Conservation (phyloP, 1,139 yeast species). For the Kodamaea alishanica region DNA sequence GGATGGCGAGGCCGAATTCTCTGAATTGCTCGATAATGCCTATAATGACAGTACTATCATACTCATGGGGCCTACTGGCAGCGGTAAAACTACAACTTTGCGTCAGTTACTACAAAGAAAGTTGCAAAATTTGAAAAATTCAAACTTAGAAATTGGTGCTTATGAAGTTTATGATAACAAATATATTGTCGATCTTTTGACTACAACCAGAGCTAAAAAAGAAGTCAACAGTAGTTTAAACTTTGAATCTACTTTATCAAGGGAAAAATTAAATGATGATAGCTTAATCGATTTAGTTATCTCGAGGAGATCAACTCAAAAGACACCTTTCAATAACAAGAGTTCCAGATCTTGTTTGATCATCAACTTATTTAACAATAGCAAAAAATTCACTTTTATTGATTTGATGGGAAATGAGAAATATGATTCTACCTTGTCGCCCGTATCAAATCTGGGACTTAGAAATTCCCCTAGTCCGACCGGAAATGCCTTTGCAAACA, state of each 20-base stretch:
- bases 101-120: slow-evolving; percentile 15
- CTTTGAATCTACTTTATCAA: slow-evolving; percentile 17
- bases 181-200: slow-evolving; percentile 26
- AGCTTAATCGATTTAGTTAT: slow-evolving; percentile 17
- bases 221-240: slow-evolving; percentile 7
- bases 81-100: slow-evolving; percentile 34
- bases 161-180: slow-evolving; percentile 30
- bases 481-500: slow-evolving; percentile 26
- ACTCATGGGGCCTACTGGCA: slow-evolving; percentile 34
- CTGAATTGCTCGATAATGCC: slow-evolving; percentile 9
- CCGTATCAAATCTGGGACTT: neutral
- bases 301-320: slow-evolving; percentile 18
- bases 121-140: slow-evolving; percentile 2
- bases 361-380: slow-evolving; percentile 21
- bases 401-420: slow-evolving; percentile 35
- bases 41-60: slow-evolving; percentile 16
- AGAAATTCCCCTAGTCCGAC: slow-evolving; percentile 1
- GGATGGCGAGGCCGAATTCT: slow-evolving; percentile 10
- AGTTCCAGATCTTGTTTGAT: slow-evolving; percentile 30
- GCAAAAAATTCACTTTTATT: slow-evolving; percentile 22
- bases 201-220: slow-evolving; percentile 10
- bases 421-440: slow-evolving; percentile 14
- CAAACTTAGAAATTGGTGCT: slow-evolving; percentile 21
- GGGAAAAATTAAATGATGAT: slow-evolving; percentile 8
- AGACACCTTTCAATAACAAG: slow-evolving; percentile 20